Base-by-base conservation (phyloP, 2,329 filamentous ascomycete species). In the Penicillium sp. region DNA sequence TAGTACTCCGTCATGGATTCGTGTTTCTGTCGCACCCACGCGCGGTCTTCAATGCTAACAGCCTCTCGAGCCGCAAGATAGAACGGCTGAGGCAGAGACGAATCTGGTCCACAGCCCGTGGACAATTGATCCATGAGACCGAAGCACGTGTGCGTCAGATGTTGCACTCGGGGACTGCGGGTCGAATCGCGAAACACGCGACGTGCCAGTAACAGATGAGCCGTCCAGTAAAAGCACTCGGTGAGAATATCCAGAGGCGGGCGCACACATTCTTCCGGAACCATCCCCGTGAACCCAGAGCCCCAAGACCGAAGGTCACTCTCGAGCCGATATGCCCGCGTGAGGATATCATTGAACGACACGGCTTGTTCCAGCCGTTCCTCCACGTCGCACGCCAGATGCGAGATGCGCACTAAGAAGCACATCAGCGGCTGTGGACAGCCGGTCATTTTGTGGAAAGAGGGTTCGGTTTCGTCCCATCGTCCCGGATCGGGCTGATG, bases 381-480 rank as follows among this genome's bases (percentile, higher is more conserved):
- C 14, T 53, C 50, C 35, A 61, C 40, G 10, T 63, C 59, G 18
- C 59, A 62, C 22, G 61, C 59, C n/a, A 63, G 36, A 39, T 63
- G 57, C 0, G 57, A 48, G 14, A 62, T 57, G 24, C 53, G 46
- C 5, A 57, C 59, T 2, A 63, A 42, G 16, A 59, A 59, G 24
- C 61, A 62, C 59, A 63, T 62, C 8, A 62, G 41, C 6, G 59
- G 57, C 49, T 63, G 61, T 9, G 59, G 61, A 46, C 59, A 63
- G 7, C 61, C 59, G 2, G 61, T 62, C 61, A 62, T 62, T 20
- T 61, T 59, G 46, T 62, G 52, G 36, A 63, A 63, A 5, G 57
- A 63, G 6, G 61, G 59, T 50, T 62, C 59, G 2, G 59, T 56
- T 5, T 40, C 28, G 31, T 63, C 61, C 57, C 59, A 62, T 33